A percentile compares a stretch with the other conserved stretches of the same genome.
These are phyloP conservation scores for Glebionis coronaria DNA, from an alignment of 129 eudicot species.

Conservation along the genomic window DNA sequence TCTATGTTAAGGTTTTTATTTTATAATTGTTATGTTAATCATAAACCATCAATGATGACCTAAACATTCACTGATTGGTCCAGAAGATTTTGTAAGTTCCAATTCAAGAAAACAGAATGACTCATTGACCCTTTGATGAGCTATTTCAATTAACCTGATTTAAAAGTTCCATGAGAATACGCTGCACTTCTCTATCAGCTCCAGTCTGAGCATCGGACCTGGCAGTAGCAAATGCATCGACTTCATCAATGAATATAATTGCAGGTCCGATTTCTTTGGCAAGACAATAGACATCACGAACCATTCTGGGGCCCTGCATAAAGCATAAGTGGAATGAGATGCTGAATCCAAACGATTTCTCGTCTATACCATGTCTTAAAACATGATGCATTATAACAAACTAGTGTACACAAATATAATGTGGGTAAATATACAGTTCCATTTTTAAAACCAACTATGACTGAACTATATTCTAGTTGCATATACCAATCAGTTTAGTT, in stretches of 20 bases:
- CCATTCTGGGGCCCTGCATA: constrained; percentile 87
- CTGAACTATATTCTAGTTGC: too few species aligned
- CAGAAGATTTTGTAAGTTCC: neutral
- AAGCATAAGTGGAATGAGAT: neutral
- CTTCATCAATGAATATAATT: constrained; percentile 85
- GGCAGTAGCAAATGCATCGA: constrained; percentile 87
- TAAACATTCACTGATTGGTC: constrained; percentile 86
- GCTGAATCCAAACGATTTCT: neutral
- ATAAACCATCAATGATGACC: too few species aligned
- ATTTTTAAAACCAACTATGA: too few species aligned
- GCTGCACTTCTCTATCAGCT: constrained; percentile 90
- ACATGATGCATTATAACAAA: neutral
- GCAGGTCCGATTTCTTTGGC: constrained; percentile 93
- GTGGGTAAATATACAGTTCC: neutral
- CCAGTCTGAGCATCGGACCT: constrained; percentile 92
- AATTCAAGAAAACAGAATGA: neutral
- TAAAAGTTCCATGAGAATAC: constrained; percentile 84
- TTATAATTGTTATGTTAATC: too few species aligned
- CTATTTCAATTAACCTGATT: constrained; percentile 50
- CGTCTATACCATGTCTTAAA: neutral
- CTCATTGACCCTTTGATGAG: neutral
- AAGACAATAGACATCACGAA: constrained; percentile 89
- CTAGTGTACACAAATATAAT: neutral
- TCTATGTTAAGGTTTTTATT: too few species aligned
- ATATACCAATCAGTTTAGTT: too few species aligned